Evolutionary conservation across 345 rosid species (phyloP).

Genomic region (Rubroshorea leprosula): DNA sequence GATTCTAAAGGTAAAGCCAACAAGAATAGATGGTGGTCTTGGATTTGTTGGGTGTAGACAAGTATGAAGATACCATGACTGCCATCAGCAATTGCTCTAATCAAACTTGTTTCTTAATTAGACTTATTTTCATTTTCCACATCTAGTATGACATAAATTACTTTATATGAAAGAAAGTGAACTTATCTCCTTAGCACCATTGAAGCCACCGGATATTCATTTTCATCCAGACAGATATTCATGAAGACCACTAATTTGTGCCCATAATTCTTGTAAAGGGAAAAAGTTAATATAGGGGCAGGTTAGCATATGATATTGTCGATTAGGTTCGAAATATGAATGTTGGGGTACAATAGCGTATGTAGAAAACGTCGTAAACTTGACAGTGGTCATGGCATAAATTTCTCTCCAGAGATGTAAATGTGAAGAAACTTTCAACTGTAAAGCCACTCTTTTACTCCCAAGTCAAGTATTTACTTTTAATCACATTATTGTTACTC

Average conservation of each 20-base stretch:
- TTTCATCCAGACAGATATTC: no score
- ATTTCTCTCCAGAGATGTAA: not conserved
- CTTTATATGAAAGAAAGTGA: not conserved
- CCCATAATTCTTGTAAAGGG: not conserved
- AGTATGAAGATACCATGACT: no score
- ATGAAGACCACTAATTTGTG: not conserved
- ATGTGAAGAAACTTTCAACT: no score
- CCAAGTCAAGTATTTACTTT: not conserved
- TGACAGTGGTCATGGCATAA: not conserved
- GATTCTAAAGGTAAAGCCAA: no score
- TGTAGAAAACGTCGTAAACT: no score
- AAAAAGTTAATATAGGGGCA: constrained; percentile 4
- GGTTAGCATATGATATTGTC: not conserved
- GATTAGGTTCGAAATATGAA: not conserved
- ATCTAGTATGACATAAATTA: not conserved
- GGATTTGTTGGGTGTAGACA: no score
- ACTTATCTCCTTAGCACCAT: not conserved
- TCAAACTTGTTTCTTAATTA: not conserved
- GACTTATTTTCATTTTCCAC: no score
- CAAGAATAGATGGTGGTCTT: no score
- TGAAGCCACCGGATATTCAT: not conserved
- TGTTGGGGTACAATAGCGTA: no score
- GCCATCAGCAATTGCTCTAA: no score
- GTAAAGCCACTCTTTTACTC: not conserved
- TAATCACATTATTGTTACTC: no score